Percentiles rank a stretch among this genome's conserved stretches.
phyloP scores from a whole-genome alignment of 1,284 basidiomycete species.

The Pterula multifida region DNA sequence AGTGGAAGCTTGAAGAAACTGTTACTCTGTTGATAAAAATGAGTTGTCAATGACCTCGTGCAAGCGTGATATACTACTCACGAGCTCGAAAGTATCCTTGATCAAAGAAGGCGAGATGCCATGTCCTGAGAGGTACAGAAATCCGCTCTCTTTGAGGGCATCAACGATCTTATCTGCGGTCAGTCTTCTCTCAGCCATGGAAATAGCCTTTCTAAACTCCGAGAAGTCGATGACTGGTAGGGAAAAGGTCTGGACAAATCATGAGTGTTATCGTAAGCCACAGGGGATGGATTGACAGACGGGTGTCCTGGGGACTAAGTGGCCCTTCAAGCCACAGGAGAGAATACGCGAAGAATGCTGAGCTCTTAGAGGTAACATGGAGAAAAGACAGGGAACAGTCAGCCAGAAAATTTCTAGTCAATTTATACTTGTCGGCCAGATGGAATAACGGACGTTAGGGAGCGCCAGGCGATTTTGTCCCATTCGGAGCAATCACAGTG shows the following conservation, averaged over 20 bases:
- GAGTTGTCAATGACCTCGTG: neutral
- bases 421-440: no score
- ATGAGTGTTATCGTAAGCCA: no score
- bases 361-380: neutral
- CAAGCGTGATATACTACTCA: neutral
- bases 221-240: slow-evolving; percentile 75
- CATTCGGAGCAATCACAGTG: no score
- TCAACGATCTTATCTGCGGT: slow-evolving; percentile 61
- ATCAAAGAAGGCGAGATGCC: slow-evolving; percentile 33
- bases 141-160: slow-evolving; percentile 69
- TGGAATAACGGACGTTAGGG: no score
- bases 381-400: no score
- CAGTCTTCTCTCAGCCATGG: slow-evolving; percentile 41
- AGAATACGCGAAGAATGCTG: neutral
- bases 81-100: slow-evolving; percentile 15
- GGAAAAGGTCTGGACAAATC: slow-evolving; percentile 25
- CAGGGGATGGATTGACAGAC: neutral
- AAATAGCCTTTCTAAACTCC: slow-evolving; percentile 41
- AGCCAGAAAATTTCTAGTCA: no score
- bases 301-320: neutral
- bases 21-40: slow-evolving; percentile 38
- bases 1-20: slow-evolving; percentile 61
- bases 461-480: no score
- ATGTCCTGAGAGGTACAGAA: slow-evolving; percentile 62
- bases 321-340: neutral